Evolutionary conservation across 257 asterid genomes (phyloP).

Genomic region (Scutellaria galericulata): DNA sequence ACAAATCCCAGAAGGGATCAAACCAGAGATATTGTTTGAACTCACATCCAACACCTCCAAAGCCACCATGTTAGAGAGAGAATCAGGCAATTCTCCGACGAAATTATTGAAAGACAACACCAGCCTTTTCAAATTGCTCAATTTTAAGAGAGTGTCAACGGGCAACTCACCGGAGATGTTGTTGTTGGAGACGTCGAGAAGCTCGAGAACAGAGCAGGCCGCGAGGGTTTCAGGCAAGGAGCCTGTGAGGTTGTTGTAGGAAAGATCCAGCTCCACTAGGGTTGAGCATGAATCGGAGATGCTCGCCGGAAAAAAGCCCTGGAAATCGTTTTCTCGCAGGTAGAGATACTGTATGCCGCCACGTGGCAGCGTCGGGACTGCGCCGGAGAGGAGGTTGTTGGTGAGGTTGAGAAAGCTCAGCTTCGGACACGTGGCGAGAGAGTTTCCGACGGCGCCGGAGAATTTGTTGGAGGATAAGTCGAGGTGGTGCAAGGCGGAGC

Average conservation of each 20-base stretch:
- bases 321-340: slow-evolving; percentile 58
- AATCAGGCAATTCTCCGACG: slow-evolving; percentile 71
- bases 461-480: slow-evolving; percentile 81
- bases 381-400: slow-evolving; percentile 63
- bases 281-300: slow-evolving; percentile 64
- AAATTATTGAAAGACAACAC: slow-evolving; percentile 71
- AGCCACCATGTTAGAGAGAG: slow-evolving; percentile 55
- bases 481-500: slow-evolving; percentile 65
- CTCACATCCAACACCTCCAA: slow-evolving; percentile 85
- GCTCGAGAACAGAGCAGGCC: slow-evolving; percentile 61
- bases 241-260: slow-evolving; percentile 71
- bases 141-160: slow-evolving; percentile 52
- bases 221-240: slow-evolving; percentile 63
- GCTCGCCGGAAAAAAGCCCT: slow-evolving; percentile 56
- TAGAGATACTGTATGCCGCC: slow-evolving; percentile 64
- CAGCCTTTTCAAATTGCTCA: slow-evolving; percentile 65
- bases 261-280: slow-evolving; percentile 69
- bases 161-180: slow-evolving; percentile 84
- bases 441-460: slow-evolving; percentile 58
- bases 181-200: slow-evolving; percentile 72
- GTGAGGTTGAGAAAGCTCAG: slow-evolving; percentile 78
- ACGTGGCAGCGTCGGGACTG: slow-evolving; percentile 55
- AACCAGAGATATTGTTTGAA: slow-evolving; percentile 73
- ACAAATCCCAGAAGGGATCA: slow-evolving; percentile 78
- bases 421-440: slow-evolving; percentile 61